Evolutionary conservation across 306 rosid genomes (phyloP), one percentile per base, ranked within the genome.

Genomic region (Sesbania bispinosa): DNA sequence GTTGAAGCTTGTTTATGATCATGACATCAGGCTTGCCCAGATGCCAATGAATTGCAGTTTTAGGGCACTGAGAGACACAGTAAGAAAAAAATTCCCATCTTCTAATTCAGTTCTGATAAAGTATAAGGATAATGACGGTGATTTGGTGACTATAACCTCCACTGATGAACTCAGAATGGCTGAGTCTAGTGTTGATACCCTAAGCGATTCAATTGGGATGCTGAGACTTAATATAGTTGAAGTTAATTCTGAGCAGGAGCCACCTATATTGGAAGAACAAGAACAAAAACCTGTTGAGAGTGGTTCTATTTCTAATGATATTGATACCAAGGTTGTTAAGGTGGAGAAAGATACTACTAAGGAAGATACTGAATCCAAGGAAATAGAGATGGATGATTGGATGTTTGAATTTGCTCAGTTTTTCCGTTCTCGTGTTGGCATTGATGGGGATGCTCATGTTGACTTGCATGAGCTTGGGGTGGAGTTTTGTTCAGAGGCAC

Each of bases 401-500:
- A 76, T 95, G 84, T 89, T 95, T 70, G 99, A 95, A 62, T 95
- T 95, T 69, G 97, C 99, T 65, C 96, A 95, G 71, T 96, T 95
- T 66, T 95, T 95, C 84, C 95, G 97, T 69, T 83, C 96, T 18
- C 96, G 89, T 74, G 90, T 95, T 74, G 99, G 99, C 60, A 91
- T 95, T 58, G 99, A 95, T 78, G 96, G 96, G 7, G 96, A 89
- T 81, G 96, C 99, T 46, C 97, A 91, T 63, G 71, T 95, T 76
- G 99, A 95, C 63, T 80, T 95, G 85, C 99, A 95, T 62, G 99
- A 95, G 84, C 89, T 95, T 42, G 96, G 99, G 60, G 91, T 95
- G 99, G 97, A 95, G 84, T 86, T 95, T 48, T 95, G 99, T 78
- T 92, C 97, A 0, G 99, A 95, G 79, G 99, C 97, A 46, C 99